Percentiles rank a stretch among this genome's conserved stretches.
Conservation (phyloP, 2,329 filamentous ascomycete species). For the Fusarium annulatum region DNA sequence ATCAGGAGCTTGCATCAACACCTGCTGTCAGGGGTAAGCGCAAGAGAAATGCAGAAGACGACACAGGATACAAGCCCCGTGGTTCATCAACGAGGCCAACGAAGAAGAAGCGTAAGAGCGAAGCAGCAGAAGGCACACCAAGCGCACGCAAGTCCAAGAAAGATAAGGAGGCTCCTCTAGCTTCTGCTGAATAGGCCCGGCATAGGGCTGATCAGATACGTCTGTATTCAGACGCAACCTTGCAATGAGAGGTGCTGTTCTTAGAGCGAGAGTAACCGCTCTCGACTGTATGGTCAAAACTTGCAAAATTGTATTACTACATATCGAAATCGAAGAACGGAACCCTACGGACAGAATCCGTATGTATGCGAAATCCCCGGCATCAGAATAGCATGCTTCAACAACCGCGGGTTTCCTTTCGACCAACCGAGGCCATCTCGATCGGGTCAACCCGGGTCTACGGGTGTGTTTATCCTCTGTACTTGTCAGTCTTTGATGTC, state of each 20-base stretch:
- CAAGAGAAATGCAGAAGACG: slow-evolving; percentile 68
- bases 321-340: slow-evolving; percentile 19
- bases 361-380: slow-evolving; percentile 15
- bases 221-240: background rate
- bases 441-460: slow-evolving; percentile 40
- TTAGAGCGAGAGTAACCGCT: slow-evolving; percentile 14
- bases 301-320: slow-evolving; percentile 24
- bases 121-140: slow-evolving; percentile 53
- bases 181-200: slow-evolving; percentile 47
- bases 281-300: background rate
- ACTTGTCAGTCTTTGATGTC: background rate
- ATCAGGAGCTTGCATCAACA: slow-evolving; percentile 49
- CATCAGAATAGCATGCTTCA: slow-evolving; percentile 9
- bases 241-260: background rate
- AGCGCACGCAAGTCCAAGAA: slow-evolving; percentile 53
- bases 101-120: slow-evolving; percentile 71
- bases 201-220: background rate
- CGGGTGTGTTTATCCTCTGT: slow-evolving; percentile 20
- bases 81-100: slow-evolving; percentile 63
- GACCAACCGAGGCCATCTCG: slow-evolving; percentile 38
- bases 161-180: slow-evolving; percentile 41
- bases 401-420: slow-evolving; percentile 39
- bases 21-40: slow-evolving; percentile 55
- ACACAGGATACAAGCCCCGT: slow-evolving; percentile 69
- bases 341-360: slow-evolving; percentile 22